Evolutionary conservation across 345 rosid genomes (phyloP).

Genomic region (Eucalyptus viminalis): DNA sequence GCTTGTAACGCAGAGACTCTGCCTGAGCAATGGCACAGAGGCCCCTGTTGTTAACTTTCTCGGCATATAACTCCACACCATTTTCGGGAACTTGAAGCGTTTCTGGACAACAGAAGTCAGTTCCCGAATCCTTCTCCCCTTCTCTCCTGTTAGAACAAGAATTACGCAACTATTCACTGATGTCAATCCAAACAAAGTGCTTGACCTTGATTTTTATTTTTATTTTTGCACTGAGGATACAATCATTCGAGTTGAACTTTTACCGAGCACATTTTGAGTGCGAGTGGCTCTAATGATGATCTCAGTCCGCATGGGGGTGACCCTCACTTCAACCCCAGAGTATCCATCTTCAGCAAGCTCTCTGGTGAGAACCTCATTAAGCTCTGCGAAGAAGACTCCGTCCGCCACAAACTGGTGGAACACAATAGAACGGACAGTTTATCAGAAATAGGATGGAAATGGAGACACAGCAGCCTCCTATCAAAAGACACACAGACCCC

Average conservation of each 20-base stretch:
- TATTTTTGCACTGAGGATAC: not conserved
- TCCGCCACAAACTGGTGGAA: constrained; percentile 2
- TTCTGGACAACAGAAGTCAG: no score
- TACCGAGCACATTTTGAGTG: constrained; percentile 9
- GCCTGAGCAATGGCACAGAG: no score
- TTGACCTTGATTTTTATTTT: not conserved
- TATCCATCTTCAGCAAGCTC: constrained; percentile 11
- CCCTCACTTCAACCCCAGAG: constrained; percentile 8
- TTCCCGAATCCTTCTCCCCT: no score
- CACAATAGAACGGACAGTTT: not conserved
- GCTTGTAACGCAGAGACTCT: no score
- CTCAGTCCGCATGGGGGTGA: constrained; percentile 13
- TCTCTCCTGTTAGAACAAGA: no score
- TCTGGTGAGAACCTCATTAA: constrained; percentile 7
- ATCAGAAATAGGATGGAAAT: not conserved
- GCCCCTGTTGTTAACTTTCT: no score
- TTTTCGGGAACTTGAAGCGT: no score
- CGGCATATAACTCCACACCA: no score
- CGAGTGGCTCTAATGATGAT: constrained; percentile 11
- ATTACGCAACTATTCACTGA: not conserved
- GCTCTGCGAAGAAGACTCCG: constrained; percentile 5
- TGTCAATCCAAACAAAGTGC: not conserved
- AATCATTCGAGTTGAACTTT: not conserved
- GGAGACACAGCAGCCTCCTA: not conserved
- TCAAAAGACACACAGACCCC: not conserved